Conservation (phyloP, 257 asterid genomes). For the Mitragyna speciosa region DNA sequence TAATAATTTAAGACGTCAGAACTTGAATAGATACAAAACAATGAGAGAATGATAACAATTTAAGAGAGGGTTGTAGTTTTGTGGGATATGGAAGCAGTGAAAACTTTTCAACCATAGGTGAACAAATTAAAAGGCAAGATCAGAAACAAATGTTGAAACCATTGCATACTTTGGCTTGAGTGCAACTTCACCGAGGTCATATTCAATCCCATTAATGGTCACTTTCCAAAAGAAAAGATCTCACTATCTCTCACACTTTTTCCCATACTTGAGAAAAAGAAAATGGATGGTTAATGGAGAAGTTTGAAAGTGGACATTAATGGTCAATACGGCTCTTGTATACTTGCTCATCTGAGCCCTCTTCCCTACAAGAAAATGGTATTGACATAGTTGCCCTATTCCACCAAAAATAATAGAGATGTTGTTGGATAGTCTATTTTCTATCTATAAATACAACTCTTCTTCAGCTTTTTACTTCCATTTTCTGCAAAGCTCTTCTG, state of each 20-base stretch:
- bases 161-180: constrained; percentile 26
- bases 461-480: constrained; percentile 52
- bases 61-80: constrained; percentile 24
- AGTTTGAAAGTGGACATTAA: constrained; percentile 37
- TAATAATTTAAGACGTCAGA: constrained; percentile 28
- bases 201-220: constrained; percentile 43
- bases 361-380: constrained; percentile 14
- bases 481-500: constrained; percentile 59
- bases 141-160: constrained; percentile 8
- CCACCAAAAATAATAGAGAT: constrained; percentile 23
- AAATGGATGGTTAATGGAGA: constrained; percentile 35
- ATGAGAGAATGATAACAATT: constrained; percentile 12
- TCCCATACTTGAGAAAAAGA: constrained; percentile 53
- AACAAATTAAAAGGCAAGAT: background rate
- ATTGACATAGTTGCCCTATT: constrained; percentile 9
- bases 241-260: constrained; percentile 45
- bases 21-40: constrained; percentile 1
- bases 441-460: constrained; percentile 47
- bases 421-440: constrained; percentile 47
- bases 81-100: constrained; percentile 12
- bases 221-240: constrained; percentile 45
- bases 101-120: constrained; percentile 24
- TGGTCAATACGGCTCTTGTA: constrained; percentile 21
- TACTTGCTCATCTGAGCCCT: constrained; percentile 13
- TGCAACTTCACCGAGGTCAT: constrained; percentile 34